phyloP scores from a whole-genome alignment of 768 basidiomycete genomes.

The Guyanaporus albipodus region DNA sequence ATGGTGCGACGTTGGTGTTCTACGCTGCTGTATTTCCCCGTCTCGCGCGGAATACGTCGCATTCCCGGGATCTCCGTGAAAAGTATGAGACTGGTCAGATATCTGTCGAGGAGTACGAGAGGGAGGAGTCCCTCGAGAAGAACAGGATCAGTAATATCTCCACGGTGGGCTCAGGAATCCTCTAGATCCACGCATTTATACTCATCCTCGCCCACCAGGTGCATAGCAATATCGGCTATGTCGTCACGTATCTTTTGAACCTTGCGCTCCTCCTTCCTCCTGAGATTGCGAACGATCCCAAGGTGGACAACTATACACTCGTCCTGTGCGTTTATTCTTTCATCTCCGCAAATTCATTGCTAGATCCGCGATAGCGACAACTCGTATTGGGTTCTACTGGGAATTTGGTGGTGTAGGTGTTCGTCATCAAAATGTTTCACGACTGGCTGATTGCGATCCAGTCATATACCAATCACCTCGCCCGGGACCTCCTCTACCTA shows the following conservation, averaged over 20 bases:
- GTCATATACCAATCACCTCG: slow-evolving; percentile 85
- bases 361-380: slow-evolving; percentile 46
- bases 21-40: slow-evolving; percentile 77
- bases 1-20: slow-evolving; percentile 79
- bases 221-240: slow-evolving; percentile 75
- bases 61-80: slow-evolving; percentile 50
- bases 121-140: slow-evolving; percentile 76
- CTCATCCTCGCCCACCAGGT: slow-evolving; percentile 37
- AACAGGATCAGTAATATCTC: slow-evolving; percentile 83
- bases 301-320: slow-evolving; percentile 71
- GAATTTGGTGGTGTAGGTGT: slow-evolving; percentile 84
- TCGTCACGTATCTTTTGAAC: slow-evolving; percentile 61
- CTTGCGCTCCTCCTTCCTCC: slow-evolving; percentile 64
- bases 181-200: neutral
- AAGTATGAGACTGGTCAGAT: slow-evolving; percentile 60
- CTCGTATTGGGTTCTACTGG: slow-evolving; percentile 71
- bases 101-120: slow-evolving; percentile 58
- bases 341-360: neutral
- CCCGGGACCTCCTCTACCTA: slow-evolving; percentile 74
- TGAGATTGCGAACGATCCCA: slow-evolving; percentile 41
- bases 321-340: slow-evolving; percentile 49
- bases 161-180: slow-evolving; percentile 45
- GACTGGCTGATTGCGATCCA: slow-evolving; percentile 22
- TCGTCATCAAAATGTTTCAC: neutral
- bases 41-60: slow-evolving; percentile 72